Conservation (phyloP, 129 eudicot species). For the Saussurea involucrata region DNA sequence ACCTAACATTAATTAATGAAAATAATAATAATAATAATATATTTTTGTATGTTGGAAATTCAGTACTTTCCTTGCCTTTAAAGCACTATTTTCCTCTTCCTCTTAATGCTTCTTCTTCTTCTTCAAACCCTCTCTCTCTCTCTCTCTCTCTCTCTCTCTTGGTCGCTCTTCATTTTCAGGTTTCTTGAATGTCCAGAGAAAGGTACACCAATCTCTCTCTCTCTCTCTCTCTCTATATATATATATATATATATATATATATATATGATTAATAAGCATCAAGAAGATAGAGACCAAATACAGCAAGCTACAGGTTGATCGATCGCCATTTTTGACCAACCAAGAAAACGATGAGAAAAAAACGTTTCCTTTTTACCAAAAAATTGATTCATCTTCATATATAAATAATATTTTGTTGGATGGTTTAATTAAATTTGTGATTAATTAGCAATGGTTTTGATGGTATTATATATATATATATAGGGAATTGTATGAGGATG, state of each 20-base stretch:
- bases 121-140: neutral
- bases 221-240: neutral
- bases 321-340: neutral
- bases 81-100: constrained; percentile 41
- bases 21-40: neutral
- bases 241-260: neutral
- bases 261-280: neutral
- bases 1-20: constrained; percentile 23
- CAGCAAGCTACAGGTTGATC: neutral
- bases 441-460: neutral
- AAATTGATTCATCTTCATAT: neutral
- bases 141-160: constrained; percentile 8
- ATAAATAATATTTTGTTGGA: neutral
- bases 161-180: constrained; percentile 21
- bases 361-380: neutral
- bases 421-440: neutral
- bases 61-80: constrained; percentile 48
- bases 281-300: neutral
- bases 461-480: neutral
- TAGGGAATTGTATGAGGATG: constrained; percentile 48
- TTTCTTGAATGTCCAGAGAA: constrained; percentile 52
- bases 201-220: constrained; percentile 34
- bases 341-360: neutral
- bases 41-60: constrained; percentile 6
- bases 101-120: constrained; percentile 34